Conservation (phyloP, 2,329 filamentous ascomycete species). For the Aspergillus tubingensis region DNA sequence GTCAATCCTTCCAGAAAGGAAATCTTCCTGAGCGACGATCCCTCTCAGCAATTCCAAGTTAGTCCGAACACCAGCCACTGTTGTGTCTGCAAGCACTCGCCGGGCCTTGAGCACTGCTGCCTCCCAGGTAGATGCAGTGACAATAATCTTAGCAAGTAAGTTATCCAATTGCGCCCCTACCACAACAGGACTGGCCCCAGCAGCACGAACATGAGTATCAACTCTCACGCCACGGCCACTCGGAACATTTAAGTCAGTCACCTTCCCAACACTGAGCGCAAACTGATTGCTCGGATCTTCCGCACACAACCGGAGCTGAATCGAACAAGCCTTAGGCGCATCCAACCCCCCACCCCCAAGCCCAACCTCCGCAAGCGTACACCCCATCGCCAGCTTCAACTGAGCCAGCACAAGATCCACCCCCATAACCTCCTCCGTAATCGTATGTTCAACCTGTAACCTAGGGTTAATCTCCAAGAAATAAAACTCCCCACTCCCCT, state of each 20-base stretch:
- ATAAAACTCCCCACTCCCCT: constrained; percentile 52
- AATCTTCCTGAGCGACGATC: constrained; percentile 55
- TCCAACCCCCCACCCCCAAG: constrained; percentile 26
- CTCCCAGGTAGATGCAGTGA: constrained; percentile 58
- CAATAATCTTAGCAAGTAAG: constrained; percentile 60
- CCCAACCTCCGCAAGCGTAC: constrained; percentile 40
- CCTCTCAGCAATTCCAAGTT: constrained; percentile 58
- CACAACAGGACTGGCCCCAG: constrained; percentile 40
- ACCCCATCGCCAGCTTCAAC: constrained; percentile 56
- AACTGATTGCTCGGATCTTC: constrained; percentile 57
- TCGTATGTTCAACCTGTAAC: constrained; percentile 64
- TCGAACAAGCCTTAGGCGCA: constrained; percentile 31
- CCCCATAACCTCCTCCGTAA: constrained; percentile 58
- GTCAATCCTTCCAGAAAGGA: constrained; percentile 51
- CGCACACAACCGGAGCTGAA: constrained; percentile 61
- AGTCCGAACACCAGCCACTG: constrained; percentile 59
- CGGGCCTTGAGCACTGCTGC: constrained; percentile 55
- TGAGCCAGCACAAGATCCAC: constrained; percentile 59
- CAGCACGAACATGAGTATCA: constrained; percentile 56
- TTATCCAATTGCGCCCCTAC: constrained; percentile 61
- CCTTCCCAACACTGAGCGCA: constrained; percentile 62
- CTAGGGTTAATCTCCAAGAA: constrained; percentile 64
- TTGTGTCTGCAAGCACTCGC: constrained; percentile 58
- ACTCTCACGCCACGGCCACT: constrained; percentile 60
- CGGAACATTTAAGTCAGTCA: constrained; percentile 57